Percentiles rank a stretch among this genome's conserved stretches.
phyloP scores from a whole-genome alignment of 1,284 basidiomycete genomes.

The Pseudozyma pruni region DNA sequence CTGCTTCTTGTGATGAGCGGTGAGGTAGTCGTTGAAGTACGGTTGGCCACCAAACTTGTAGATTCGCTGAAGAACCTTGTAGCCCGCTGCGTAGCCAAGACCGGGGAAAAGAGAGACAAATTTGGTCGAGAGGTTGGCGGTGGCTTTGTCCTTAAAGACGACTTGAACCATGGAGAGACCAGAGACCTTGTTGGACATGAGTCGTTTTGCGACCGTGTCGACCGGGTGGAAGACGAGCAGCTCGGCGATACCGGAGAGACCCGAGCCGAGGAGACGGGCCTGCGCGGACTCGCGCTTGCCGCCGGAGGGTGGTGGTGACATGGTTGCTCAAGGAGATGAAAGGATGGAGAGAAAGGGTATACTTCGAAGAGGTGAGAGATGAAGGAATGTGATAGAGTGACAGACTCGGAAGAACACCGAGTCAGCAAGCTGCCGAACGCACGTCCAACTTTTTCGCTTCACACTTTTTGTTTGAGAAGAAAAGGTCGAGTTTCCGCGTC shows the following conservation, averaged over 20 bases:
- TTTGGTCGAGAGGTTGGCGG: conserved; percentile 74
- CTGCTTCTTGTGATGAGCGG: conserved; percentile 77
- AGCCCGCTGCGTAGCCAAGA: conserved; percentile 88
- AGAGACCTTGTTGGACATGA: conserved; percentile 84
- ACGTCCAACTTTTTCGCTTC: not conserved
- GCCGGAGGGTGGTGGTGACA: conserved; percentile 56
- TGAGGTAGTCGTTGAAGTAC: conserved; percentile 93
- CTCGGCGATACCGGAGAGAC: conserved; percentile 84
- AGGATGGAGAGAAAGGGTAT: not conserved
- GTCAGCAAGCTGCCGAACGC: too few species aligned
- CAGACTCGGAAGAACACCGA: not conserved
- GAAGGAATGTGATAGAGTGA: conserved; percentile 33
- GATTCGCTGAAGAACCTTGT: conserved; percentile 75
- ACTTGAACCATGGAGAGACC: conserved; percentile 74
- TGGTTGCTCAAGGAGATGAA: conserved; percentile 9
- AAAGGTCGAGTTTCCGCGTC: conserved; percentile 10
- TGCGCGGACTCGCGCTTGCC: conserved; percentile 79
- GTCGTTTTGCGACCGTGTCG: conserved; percentile 94
- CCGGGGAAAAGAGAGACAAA: conserved; percentile 94
- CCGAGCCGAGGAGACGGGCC: conserved; percentile 90
- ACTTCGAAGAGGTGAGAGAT: conserved; percentile 9
- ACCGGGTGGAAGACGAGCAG: conserved; percentile 74
- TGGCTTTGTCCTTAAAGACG: conserved; percentile 87
- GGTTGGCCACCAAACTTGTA: conserved; percentile 96
- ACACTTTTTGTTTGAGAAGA: not conserved